Evolutionary conservation across 495 filamentous ascomycete species (phyloP).

Genomic region (Annulohypoxylon stygium): DNA sequence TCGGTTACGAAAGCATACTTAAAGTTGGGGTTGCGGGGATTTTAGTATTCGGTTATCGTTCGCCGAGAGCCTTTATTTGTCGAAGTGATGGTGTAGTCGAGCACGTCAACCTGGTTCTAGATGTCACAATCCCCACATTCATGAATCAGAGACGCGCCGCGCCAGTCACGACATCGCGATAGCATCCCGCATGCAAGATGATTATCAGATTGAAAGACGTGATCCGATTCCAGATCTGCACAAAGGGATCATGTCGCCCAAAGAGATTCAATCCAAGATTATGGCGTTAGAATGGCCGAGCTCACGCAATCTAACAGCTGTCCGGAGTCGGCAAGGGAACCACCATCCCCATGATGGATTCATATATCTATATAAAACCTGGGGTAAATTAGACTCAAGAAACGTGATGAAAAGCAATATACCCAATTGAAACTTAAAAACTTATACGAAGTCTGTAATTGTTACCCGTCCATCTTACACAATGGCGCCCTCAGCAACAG

Average conservation of each 20-base stretch:
- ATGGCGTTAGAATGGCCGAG: slow-evolving; percentile 41
- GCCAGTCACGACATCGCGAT: slow-evolving; percentile 35
- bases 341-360: not conserved
- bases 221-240: slow-evolving; percentile 19
- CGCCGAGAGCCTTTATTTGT: slow-evolving; percentile 24
- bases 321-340: slow-evolving; percentile 34
- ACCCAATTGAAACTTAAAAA: not conserved
- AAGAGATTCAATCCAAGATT: slow-evolving; percentile 12
- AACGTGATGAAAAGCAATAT: not conserved
- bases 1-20: slow-evolving; percentile 11
- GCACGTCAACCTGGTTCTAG: slow-evolving; percentile 36
- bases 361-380: slow-evolving; percentile 18
- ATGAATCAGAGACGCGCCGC: slow-evolving; percentile 17
- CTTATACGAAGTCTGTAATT: not conserved
- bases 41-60: slow-evolving; percentile 32
- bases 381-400: not conserved
- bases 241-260: not conserved
- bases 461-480: slow-evolving; percentile 5
- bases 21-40: slow-evolving; percentile 30
- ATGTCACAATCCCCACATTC: slow-evolving; percentile 39
- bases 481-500: slow-evolving; percentile 51
- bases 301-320: slow-evolving; percentile 30
- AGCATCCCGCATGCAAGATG: slow-evolving; percentile 26
- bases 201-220: slow-evolving; percentile 35
- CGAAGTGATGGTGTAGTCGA: slow-evolving; percentile 21